Evolutionary conservation across 805 yeast genomes (phyloP).

Genomic region (Pichia phayaonensis): DNA sequence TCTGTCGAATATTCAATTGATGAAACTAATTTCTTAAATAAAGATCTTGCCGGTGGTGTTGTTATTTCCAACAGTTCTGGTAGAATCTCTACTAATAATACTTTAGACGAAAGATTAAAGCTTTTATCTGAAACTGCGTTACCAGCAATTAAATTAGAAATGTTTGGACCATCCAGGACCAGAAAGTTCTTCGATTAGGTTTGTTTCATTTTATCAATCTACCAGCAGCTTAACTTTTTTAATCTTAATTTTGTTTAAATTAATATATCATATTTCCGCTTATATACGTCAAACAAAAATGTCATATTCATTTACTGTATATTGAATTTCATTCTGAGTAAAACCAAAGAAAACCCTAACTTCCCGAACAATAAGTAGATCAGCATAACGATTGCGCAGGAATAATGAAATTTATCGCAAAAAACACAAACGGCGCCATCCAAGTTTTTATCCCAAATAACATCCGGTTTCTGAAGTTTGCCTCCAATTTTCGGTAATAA

Average conservation of each 20-base stretch:
- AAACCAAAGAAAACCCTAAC: too few species aligned
- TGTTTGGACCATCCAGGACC: conserved; percentile 76
- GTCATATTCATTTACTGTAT: too few species aligned
- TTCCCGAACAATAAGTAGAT: too few species aligned
- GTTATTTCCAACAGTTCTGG: conserved; percentile 62
- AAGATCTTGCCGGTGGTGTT: conserved; percentile 79
- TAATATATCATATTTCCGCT: neutral
- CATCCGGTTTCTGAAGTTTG: too few species aligned
- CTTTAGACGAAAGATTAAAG: conserved; percentile 88
- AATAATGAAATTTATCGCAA: neutral
- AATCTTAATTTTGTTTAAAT: neutral
- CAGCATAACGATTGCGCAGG: neutral
- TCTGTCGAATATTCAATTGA: conserved; percentile 49
- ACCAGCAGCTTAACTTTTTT: neutral
- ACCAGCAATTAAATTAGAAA: conserved; percentile 86
- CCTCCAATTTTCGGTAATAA: too few species aligned
- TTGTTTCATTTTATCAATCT: neutral
- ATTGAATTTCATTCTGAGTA: too few species aligned
- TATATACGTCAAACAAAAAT: neutral
- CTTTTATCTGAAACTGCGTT: conserved; percentile 75
- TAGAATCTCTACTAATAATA: conserved; percentile 84
- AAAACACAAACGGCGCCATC: neutral
- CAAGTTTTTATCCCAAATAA: neutral
- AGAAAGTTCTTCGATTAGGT: conserved; percentile 84
- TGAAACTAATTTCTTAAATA: conserved; percentile 49